Evolutionary conservation across 1,284 basidiomycete genomes (phyloP).

Genomic region (Cystobasidiaceae sp.): DNA sequence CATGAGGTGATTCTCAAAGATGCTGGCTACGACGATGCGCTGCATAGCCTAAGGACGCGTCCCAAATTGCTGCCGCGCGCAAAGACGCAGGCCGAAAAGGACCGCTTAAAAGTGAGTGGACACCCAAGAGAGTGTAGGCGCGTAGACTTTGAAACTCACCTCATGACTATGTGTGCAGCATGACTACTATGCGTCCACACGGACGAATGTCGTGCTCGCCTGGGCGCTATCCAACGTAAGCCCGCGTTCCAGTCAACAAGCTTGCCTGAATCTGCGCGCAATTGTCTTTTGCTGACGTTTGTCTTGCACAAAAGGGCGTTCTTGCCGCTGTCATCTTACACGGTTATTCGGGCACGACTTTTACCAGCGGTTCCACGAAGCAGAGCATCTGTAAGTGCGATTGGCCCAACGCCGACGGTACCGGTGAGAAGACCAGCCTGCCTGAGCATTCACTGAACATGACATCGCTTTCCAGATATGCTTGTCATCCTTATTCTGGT

Average conservation of each 20-base stretch:
- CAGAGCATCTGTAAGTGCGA: slow-evolving; percentile 36
- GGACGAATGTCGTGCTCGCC: slow-evolving; percentile 80
- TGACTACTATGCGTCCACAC: slow-evolving; percentile 52
- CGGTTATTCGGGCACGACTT: slow-evolving; percentile 61
- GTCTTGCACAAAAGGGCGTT: slow-evolving; percentile 55
- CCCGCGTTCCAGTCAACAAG: slow-evolving; percentile 13
- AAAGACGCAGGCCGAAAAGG: slow-evolving; percentile 43
- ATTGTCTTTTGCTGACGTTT: neutral
- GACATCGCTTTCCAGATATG: slow-evolving; percentile 47
- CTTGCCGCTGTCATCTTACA: slow-evolving; percentile 69
- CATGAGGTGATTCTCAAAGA: slow-evolving; percentile 49
- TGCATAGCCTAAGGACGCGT: slow-evolving; percentile 69
- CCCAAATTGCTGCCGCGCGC: slow-evolving; percentile 49
- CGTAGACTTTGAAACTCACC: slow-evolving; percentile 58
- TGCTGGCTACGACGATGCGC: slow-evolving; percentile 78
- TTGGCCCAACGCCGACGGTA: too few species aligned
- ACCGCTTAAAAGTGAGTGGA: slow-evolving; percentile 30
- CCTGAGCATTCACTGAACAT: too few species aligned
- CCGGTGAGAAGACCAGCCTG: too few species aligned
- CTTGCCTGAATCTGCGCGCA: too few species aligned
- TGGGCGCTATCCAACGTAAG: slow-evolving; percentile 80
- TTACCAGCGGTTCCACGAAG: slow-evolving; percentile 53
- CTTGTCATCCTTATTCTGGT: slow-evolving; percentile 73
- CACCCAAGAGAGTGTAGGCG: slow-evolving; percentile 61
- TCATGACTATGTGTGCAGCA: slow-evolving; percentile 57